Conservation (phyloP, 169 alveolate species). For the Plasmodium relictum region DNA sequence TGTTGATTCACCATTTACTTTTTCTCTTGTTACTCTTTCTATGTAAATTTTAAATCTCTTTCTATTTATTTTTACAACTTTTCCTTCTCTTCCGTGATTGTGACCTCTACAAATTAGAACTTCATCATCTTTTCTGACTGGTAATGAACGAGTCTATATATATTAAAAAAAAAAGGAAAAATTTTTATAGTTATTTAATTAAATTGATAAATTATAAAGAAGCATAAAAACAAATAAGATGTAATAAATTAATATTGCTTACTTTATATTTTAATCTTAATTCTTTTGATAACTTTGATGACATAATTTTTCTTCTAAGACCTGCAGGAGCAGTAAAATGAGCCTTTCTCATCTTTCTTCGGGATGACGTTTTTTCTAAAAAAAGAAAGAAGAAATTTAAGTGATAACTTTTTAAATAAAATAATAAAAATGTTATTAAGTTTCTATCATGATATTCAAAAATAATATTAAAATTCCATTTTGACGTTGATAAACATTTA, state of each 20-base stretch:
- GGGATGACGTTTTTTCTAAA: constrained; percentile 89
- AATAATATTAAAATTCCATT: too few relatives aligned
- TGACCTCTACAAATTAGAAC: constrained; percentile 98
- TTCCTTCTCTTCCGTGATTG: constrained; percentile 97
- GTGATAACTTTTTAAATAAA: neutral
- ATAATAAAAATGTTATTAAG: neutral
- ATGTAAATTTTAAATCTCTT: constrained; percentile 97
- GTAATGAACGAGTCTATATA: constrained; percentile 94
- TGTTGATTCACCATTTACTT: constrained; percentile 93
- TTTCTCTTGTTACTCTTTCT: constrained; percentile 97
- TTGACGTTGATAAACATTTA: too few relatives aligned
- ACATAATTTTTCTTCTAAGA: constrained; percentile 97
- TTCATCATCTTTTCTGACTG: constrained; percentile 98
- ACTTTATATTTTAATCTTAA: constrained; percentile 96
- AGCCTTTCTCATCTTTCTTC: constrained; percentile 97
- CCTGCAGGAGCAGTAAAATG: constrained; percentile 98
- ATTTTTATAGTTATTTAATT: neutral
- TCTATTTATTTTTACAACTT: constrained; percentile 97
- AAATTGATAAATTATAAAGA: neutral
- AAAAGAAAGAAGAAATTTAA: constrained; percentile 8
- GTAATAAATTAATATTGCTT: constrained; percentile 68
- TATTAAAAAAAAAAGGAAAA: neutral
- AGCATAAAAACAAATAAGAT: neutral
- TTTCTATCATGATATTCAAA: neutral
- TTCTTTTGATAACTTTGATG: constrained; percentile 97